Evolutionary conservation across 805 yeast species (phyloP).

Genomic region (Gaillardinia entomophila): DNA sequence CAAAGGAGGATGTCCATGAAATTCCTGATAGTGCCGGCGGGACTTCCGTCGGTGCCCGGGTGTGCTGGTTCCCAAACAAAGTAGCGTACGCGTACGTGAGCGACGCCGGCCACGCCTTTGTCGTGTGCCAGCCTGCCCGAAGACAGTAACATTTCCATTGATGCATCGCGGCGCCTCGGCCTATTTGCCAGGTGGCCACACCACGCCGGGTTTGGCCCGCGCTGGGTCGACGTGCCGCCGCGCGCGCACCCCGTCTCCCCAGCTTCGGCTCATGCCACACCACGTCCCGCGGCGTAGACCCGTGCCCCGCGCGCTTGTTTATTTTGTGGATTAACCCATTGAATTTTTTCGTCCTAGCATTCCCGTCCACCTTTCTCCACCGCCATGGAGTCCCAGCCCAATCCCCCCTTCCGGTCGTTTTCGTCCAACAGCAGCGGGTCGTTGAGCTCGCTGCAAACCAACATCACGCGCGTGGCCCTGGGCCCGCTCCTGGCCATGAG

Average conservation of each 20-base stretch:
- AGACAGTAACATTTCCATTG: not conserved
- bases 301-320: too few relatives aligned
- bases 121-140: conserved; percentile 1
- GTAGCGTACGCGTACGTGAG: conserved; percentile 2
- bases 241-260: too few relatives aligned
- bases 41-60: not conserved
- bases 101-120: conserved; percentile 5
- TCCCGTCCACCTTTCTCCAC: too few relatives aligned
- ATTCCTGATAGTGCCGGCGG: conserved; percentile 2
- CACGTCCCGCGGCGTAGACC: too few relatives aligned
- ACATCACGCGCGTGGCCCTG: conserved; percentile 34
- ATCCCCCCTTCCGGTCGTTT: conserved; percentile 32
- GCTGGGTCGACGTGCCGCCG: too few relatives aligned
- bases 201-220: too few relatives aligned
- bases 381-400: conserved; percentile 12
- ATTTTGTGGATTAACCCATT: too few relatives aligned
- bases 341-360: too few relatives aligned
- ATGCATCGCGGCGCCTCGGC: not conserved
- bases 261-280: too few relatives aligned
- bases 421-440: conserved; percentile 28
- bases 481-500: conserved; percentile 42
- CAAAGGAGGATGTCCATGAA: conserved; percentile 23
- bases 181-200: too few relatives aligned
- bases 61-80: conserved; percentile 6
- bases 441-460: conserved; percentile 23